These are phyloP conservation scores for Blastomyces gilchristii DNA, from an alignment of 2,329 filamentous ascomycete species.

Conservation along the genomic window DNA sequence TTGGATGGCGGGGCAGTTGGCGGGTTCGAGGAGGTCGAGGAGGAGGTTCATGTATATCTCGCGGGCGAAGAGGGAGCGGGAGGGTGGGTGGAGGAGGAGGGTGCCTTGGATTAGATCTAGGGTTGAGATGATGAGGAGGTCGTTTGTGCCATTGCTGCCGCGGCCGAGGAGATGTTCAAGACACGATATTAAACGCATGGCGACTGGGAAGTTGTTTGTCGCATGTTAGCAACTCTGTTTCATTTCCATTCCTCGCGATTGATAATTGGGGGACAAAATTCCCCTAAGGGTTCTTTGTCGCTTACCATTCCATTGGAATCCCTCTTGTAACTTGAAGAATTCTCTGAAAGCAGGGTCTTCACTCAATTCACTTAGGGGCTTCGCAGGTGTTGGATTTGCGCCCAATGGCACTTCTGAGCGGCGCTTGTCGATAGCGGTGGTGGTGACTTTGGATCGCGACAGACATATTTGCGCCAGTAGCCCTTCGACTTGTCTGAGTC, in stretches of 20 bases:
- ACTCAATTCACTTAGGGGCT: constrained; percentile 58
- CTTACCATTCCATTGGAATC: constrained; percentile 88
- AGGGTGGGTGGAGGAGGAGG: constrained; percentile 80
- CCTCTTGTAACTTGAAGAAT: constrained; percentile 93
- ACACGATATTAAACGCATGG: constrained; percentile 71
- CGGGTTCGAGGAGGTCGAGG: constrained; percentile 84
- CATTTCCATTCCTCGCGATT: background rate
- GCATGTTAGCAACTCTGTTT: background rate
- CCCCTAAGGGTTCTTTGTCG: background rate
- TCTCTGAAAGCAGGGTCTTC: constrained; percentile 84
- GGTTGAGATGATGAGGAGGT: constrained; percentile 76
- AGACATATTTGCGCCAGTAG: constrained; percentile 91
- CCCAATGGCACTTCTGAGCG: constrained; percentile 33
- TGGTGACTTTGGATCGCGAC: constrained; percentile 38
- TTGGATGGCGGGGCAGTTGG: constrained; percentile 86
- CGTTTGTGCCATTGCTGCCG: constrained; percentile 69
- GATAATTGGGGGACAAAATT: background rate
- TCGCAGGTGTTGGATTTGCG: constrained; percentile 40
- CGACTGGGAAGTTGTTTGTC: constrained; percentile 43
- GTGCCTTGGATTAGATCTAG: constrained; percentile 83
- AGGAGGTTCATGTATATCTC: constrained; percentile 95
- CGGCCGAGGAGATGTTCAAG: constrained; percentile 79
- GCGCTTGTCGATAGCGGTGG: constrained; percentile 30
- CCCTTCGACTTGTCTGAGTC: constrained; percentile 85
- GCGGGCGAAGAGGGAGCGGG: constrained; percentile 72